Evolutionary conservation across 352 stramenopile species (phyloP).

Genomic region (Vaucheria bursata): DNA sequence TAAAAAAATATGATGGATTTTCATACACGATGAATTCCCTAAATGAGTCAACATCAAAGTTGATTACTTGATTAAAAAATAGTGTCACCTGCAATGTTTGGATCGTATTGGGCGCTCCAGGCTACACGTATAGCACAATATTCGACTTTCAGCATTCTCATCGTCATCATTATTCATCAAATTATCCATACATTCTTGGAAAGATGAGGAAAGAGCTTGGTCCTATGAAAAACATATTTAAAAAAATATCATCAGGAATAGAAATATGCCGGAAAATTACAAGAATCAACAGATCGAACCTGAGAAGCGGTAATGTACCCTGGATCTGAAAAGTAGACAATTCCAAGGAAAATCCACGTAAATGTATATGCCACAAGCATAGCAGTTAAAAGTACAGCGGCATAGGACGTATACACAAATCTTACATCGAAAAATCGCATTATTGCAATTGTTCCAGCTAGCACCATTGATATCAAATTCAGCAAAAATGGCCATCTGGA

Average conservation of each 20-base stretch:
- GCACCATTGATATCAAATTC: constrained; percentile 12
- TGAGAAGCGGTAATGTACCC: constrained; percentile 2
- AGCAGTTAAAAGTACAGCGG: not conserved
- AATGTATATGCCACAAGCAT: not conserved
- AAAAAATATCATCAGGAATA: no score
- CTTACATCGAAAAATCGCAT: not conserved
- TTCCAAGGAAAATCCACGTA: not conserved
- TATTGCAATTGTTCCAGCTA: not conserved
- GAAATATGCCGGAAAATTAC: no score
- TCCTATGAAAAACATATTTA: no score
- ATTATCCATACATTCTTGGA: constrained; percentile 10
- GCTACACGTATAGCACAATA: constrained; percentile 68
- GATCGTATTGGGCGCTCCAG: constrained; percentile 64
- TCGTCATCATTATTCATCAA: not conserved
- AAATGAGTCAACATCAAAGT: no score
- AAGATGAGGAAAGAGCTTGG: not conserved
- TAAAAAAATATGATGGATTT: no score
- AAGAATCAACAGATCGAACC: not conserved
- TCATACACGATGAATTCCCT: no score
- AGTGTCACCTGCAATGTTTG: constrained; percentile 63
- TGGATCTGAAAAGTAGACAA: not conserved
- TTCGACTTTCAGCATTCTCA: not conserved
- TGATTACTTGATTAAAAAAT: no score
- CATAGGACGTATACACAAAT: not conserved
- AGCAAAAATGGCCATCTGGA: constrained; percentile 17